Percentiles rank a stretch among this genome's conserved stretches.
phyloP scores from a whole-genome alignment of 345 rosid species.

The Bruguiera parviflora region DNA sequence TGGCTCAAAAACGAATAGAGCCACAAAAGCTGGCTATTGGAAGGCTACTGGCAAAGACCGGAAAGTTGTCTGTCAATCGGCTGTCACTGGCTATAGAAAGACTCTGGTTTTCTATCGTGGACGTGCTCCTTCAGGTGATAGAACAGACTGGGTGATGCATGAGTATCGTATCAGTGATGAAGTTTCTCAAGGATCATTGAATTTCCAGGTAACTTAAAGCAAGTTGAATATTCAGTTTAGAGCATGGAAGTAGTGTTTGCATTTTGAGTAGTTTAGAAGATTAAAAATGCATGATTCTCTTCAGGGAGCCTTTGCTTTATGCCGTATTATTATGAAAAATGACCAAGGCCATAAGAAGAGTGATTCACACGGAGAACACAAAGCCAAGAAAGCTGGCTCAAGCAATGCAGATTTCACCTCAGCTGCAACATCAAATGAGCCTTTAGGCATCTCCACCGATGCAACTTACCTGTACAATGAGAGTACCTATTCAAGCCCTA shows the following conservation, averaged over 20 bases:
- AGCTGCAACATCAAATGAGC: conserved; percentile 38
- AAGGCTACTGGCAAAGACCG: conserved; percentile 92
- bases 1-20: conserved; percentile 76
- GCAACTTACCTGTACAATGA: conserved; percentile 34
- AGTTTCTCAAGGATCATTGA: conserved; percentile 43
- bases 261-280: not conserved
- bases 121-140: conserved; percentile 73
- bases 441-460: conserved; percentile 30
- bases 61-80: conserved; percentile 55
- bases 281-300: not conserved
- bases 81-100: conserved; percentile 55
- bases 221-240: not conserved
- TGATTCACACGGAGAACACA: conserved; percentile 33
- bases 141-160: conserved; percentile 81
- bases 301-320: conserved; percentile 79
- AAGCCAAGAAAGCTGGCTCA: conserved; percentile 28
- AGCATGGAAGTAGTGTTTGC: not conserved
- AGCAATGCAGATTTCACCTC: conserved; percentile 35
- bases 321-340: conserved; percentile 67
- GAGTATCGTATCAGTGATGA: conserved; percentile 77
- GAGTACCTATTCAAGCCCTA: conserved; percentile 44
- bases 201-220: conserved; percentile 42
- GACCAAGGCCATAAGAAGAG: conserved; percentile 44
- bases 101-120: conserved; percentile 79
- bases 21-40: conserved; percentile 91